phyloP scores from a whole-genome alignment of 2,329 filamentous ascomycete genomes.

The Paraconiothyrium sp. region DNA sequence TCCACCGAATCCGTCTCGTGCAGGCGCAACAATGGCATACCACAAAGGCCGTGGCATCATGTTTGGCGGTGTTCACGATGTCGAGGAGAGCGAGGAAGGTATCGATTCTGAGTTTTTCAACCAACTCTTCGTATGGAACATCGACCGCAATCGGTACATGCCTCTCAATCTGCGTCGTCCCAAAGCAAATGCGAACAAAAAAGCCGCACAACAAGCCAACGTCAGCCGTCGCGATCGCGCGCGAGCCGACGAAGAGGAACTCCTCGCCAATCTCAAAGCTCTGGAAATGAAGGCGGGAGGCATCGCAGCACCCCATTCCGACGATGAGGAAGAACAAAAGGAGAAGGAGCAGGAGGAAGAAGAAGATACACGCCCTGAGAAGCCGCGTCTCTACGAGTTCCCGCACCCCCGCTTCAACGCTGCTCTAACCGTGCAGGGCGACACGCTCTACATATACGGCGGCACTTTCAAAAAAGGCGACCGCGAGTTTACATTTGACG shows the following conservation, averaged over 20 bases:
- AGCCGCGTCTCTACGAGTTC: constrained; percentile 76
- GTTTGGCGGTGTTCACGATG: constrained; percentile 94
- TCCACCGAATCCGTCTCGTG: constrained; percentile 80
- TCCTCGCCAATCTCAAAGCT: constrained; percentile 85
- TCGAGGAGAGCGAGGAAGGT: constrained; percentile 89
- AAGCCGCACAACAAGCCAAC: constrained; percentile 51
- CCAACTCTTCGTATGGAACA: constrained; percentile 88
- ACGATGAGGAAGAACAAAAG: constrained; percentile 37
- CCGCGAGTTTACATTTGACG: constrained; percentile 93
- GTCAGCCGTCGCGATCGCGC: constrained; percentile 69
- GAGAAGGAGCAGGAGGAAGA: constrained; percentile 52
- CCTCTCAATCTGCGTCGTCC: constrained; percentile 79
- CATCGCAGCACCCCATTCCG: constrained; percentile 52
- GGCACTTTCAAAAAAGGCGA: constrained; percentile 97
- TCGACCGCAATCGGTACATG: constrained; percentile 95
- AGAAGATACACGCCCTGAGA: constrained; percentile 63
- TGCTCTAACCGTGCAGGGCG: constrained; percentile 88
- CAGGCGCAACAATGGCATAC: constrained; percentile 91
- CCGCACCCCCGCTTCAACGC: constrained; percentile 93
- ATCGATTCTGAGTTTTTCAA: constrained; percentile 99
- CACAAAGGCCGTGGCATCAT: constrained; percentile 93
- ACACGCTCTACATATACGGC: constrained; percentile 92
- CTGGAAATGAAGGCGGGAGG: constrained; percentile 78
- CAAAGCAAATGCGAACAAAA: constrained; percentile 72
- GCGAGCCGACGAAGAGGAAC: constrained; percentile 90